phyloP scores from a whole-genome alignment of 2,329 filamentous ascomycete species.

The Fusarium torulosum region DNA sequence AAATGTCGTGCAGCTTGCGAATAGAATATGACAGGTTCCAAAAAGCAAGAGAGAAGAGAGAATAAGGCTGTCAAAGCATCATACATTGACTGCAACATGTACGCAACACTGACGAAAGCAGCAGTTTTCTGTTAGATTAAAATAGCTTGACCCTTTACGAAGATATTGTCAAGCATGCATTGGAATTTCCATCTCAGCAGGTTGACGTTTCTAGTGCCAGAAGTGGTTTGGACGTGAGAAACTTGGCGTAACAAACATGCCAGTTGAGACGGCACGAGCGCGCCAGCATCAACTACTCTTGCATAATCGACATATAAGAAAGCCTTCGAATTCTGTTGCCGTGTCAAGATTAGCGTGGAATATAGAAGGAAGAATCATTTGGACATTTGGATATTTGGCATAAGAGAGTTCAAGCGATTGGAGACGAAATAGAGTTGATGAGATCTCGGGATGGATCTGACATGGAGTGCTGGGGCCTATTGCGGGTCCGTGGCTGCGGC shows the following conservation, averaged over 20 bases:
- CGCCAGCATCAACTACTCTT: not conserved
- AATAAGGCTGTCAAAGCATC: slow-evolving; percentile 9
- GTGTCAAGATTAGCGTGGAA: not conserved
- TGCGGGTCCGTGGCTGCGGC: not conserved
- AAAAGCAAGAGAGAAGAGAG: slow-evolving; percentile 13
- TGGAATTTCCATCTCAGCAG: slow-evolving; percentile 6
- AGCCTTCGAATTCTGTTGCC: no score
- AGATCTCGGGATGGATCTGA: slow-evolving; percentile 7
- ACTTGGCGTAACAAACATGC: slow-evolving; percentile 16
- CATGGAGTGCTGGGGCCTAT: slow-evolving; percentile 3
- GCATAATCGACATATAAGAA: not conserved
- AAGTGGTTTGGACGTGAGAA: not conserved
- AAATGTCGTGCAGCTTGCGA: not conserved
- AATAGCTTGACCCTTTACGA: not conserved
- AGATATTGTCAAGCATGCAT: not conserved
- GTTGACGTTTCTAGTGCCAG: slow-evolving; percentile 19
- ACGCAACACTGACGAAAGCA: not conserved
- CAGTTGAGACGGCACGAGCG: slow-evolving; percentile 8
- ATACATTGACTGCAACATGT: not conserved
- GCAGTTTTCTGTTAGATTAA: not conserved
- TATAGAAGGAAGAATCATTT: not conserved
- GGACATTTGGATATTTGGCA: not conserved
- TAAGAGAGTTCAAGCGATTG: not conserved
- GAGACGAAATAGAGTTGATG: slow-evolving; percentile 11
- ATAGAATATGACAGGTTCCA: slow-evolving; percentile 30